Evolutionary conservation across 352 stramenopile genomes (phyloP), one percentile per base, ranked within the genome.

Genomic region (Pythium plurisporium): DNA sequence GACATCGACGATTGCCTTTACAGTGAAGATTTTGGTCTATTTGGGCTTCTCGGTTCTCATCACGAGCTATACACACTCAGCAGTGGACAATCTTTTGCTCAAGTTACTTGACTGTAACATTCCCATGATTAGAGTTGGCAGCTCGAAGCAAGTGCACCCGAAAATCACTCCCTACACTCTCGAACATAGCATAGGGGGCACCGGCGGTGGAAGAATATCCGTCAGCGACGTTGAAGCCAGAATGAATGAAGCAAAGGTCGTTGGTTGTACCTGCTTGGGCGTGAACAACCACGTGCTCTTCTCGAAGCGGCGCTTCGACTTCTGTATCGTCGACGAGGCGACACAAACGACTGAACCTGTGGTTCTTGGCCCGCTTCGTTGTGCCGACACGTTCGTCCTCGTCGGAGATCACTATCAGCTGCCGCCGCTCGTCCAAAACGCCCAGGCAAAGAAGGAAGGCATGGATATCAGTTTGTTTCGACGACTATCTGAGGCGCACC

Each of bases 371-470:
- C 87, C 95, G n/a, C 63, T 99, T 5, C 82, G 91, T 45, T 87
- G 80, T 41, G 96, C 95, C 2, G 83, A 98, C 61, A 91, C 72
- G 8, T 99, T 99, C 79, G 86, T 99, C 25, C 76, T 99, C 0
- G 96, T 99, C 9, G 97, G 97, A 27, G 97, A 99, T 70, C 95
- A 99, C 60, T 96, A 98, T 65, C 97, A 99, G 69, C 77, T 99
- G 12, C 94, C 96, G n/a, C 97, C 97, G 23, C 71, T 99, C 0
- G 95, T 99, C 1, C 72, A 76, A 33, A 98, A 84, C 50, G 49
- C 87, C 22, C 78, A 96, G 59, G 96, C 96, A 33, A 73, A 79
- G 22, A 72, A 81, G 52, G 82, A 84, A 59, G 90, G 91, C 12
- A 86, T 96, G 76, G 81, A 91, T 51, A 70, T 91, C 11, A 94